phyloP scores from a whole-genome alignment of 345 rosid genomes.

The Camelina sativa region DNA sequence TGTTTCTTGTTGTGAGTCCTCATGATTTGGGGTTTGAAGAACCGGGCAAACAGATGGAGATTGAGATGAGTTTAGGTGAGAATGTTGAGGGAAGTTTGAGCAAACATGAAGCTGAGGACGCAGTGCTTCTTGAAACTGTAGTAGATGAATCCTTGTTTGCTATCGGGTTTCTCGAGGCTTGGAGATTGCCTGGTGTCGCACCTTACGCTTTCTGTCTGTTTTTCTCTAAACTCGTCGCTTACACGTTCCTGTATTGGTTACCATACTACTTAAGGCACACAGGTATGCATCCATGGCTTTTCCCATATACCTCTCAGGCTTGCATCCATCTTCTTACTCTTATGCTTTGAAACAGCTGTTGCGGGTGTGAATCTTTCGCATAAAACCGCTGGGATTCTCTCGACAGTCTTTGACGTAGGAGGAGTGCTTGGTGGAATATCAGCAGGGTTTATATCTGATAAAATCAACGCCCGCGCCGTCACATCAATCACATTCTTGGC shows the following conservation, averaged over 20 bases:
- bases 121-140: conserved; percentile 62
- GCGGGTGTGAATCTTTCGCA: conserved; percentile 82
- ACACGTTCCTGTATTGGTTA: conserved; percentile 92
- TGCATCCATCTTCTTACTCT: conserved; percentile 16
- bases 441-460: conserved; percentile 80
- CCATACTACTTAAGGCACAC: conserved; percentile 91
- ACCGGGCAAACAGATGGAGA: conserved; percentile 46
- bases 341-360: conserved; percentile 61
- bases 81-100: conserved; percentile 35
- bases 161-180: conserved; percentile 82
- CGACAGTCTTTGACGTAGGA: conserved; percentile 77
- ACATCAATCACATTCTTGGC: conserved; percentile 71
- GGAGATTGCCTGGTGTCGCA: conserved; percentile 92
- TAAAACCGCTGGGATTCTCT: conserved; percentile 84
- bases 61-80: conserved; percentile 57
- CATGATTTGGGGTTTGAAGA: conserved; percentile 66
- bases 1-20: conserved; percentile 73
- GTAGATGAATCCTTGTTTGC: conserved; percentile 55
- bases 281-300: conserved; percentile 48
- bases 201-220: conserved; percentile 86
- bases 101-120: conserved; percentile 52
- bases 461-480: conserved; percentile 75
- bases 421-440: conserved; percentile 86
- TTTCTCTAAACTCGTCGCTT: conserved; percentile 93
- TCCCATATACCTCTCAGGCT: background rate